A percentile compares a stretch with the other conserved stretches of the same genome.
Conservation (phyloP, 75 land plant genomes). For the Larix kaempferi region DNA sequence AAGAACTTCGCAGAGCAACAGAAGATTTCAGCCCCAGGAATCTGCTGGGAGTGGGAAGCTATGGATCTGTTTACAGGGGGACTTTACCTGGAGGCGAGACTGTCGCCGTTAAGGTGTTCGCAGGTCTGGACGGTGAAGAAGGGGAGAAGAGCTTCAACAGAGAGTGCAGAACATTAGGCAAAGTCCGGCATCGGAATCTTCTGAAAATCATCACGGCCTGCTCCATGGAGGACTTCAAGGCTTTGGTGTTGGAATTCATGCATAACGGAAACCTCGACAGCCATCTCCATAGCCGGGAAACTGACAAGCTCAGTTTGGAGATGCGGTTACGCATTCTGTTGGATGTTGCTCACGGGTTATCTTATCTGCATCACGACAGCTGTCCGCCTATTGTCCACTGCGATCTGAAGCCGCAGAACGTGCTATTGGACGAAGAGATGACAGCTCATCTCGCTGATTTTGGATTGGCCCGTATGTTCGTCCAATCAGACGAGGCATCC, state of each 20-base stretch:
- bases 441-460: constrained; percentile 3
- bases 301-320: background rate
- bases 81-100: constrained; percentile 13
- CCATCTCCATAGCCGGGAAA: background rate
- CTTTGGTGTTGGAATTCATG: constrained; percentile 30
- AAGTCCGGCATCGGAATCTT: constrained; percentile 18
- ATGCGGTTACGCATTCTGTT: constrained; percentile 13
- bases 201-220: constrained; percentile 8
- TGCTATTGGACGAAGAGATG: background rate
- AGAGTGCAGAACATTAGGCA: constrained; percentile 15
- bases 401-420: constrained; percentile 10
- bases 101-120: constrained; percentile 42
- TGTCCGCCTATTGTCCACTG: background rate
- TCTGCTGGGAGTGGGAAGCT: constrained; percentile 46
- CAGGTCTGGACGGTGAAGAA: background rate
- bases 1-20: constrained; percentile 6
- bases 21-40: constrained; percentile 28
- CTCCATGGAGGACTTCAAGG: constrained; percentile 10
- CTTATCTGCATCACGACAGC: constrained; percentile 1
- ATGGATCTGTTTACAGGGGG: constrained; percentile 38
- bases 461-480: constrained; percentile 7
- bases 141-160: background rate
- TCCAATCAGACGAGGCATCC: background rate
- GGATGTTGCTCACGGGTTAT: background rate
- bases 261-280: constrained; percentile 28